Evolutionary conservation across 192 early-diverging fungal genomes (phyloP), one percentile per base, ranked within the genome.

Genomic region (Rhizophagus clarus): DNA sequence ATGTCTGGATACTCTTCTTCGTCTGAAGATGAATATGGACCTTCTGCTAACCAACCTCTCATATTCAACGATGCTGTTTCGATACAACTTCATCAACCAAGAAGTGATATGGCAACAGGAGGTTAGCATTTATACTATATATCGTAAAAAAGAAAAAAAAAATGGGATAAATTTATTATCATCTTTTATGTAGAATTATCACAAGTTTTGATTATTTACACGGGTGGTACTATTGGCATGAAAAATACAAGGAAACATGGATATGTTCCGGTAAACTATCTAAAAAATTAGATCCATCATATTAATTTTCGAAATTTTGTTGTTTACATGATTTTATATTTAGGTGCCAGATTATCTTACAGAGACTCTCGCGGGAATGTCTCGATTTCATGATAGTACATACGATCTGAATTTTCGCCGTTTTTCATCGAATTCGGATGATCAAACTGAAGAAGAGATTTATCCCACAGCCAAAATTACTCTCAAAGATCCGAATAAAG

Each of bases 161-260:
- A 2, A 37, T 32, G 37, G 12, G 4, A 12, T 26, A 17, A 4
- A 32, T 40, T 40, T 28, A 74, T 29, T 15, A 74, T 74, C 4
- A 34, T 74, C 10, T 34, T 63, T 34, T 20, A 17, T 71, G 4
- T 75, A 92, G 94, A 93, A 80, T 87, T 95, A 22, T 95, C 94
- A 14, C 84, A 92, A 45, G 95, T 97, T 2, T 85, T 98, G 29
- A 82, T 98, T 14, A 93, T 97, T 42, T 99, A 98, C 86, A 98
- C 97, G 4, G 98, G 98, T 77, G 97, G 97, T 20, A 97, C 95
- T 0, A 96, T 96, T 81, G 95, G 95, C 24, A 97, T 97, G 96
- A 92, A 91, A 81, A 86, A 93, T 71, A 91, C 91, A 67, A 86
- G 83, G 22, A 78, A 85, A 37, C 84, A 91, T 56, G 95, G 94